phyloP scores from a whole-genome alignment of 208 protist genomes.

The Tetramitus jugosus region DNA sequence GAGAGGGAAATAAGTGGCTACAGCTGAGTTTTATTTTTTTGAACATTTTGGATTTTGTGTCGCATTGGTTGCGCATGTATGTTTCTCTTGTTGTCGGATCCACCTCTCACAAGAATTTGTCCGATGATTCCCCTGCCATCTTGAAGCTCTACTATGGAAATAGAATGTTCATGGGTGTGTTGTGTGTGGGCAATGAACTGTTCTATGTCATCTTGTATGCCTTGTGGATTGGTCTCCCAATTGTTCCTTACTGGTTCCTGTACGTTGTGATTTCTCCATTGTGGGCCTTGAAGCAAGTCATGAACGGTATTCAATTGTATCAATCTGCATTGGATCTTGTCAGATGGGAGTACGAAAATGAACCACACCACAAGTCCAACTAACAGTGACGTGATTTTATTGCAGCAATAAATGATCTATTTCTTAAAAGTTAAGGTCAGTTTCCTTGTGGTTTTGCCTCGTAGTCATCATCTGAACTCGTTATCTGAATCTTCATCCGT shows the following conservation, averaged over 20 bases:
- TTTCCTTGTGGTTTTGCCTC: too few species aligned
- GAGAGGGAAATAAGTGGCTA: conserved; percentile 55
- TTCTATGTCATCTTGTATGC: conserved; percentile 70
- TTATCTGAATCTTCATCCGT: too few species aligned
- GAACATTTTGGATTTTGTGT: conserved; percentile 73
- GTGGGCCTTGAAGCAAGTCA: conserved; percentile 58
- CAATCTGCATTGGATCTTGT: conserved; percentile 68
- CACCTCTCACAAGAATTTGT: conserved; percentile 68
- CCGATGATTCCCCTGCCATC: conserved; percentile 60
- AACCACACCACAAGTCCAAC: not conserved
- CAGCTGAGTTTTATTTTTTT: conserved; percentile 53
- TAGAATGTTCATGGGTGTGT: conserved; percentile 59
- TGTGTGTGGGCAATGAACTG: conserved; percentile 82
- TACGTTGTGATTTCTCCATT: conserved; percentile 26
- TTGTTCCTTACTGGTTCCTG: conserved; percentile 42
- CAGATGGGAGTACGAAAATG: conserved; percentile 48
- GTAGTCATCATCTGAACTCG: too few species aligned
- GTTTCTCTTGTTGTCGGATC: conserved; percentile 53
- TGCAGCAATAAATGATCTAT: too few species aligned
- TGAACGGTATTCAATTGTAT: conserved; percentile 75
- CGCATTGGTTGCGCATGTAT: conserved; percentile 86
- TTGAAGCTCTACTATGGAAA: conserved; percentile 79
- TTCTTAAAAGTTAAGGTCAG: too few species aligned
- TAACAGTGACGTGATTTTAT: too few species aligned
- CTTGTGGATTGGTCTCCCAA: conserved; percentile 31